Percentiles rank a stretch among this genome's conserved stretches.
These are phyloP conservation scores for Corymbia calophylla DNA, from an alignment of 441 rosid genomes.

Conservation along the genomic window DNA sequence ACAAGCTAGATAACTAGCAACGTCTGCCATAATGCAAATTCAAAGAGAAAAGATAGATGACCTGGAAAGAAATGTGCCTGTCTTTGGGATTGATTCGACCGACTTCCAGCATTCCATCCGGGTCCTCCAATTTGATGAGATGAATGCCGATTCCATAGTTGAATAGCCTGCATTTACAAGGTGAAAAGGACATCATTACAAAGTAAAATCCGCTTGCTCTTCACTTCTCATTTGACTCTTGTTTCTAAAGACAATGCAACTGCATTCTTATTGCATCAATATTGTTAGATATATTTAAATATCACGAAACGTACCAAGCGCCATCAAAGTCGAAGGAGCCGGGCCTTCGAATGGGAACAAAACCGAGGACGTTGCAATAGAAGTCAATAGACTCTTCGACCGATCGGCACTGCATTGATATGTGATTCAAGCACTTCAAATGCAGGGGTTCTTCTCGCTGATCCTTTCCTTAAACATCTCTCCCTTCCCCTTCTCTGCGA, in stretches of 20 bases:
- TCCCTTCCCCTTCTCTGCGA: neutral
- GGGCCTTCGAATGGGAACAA: neutral
- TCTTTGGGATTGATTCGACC: neutral
- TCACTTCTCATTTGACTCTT: neutral
- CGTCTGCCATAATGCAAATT: neutral
- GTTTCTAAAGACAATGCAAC: neutral
- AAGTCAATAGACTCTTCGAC: neutral
- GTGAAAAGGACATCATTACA: neutral
- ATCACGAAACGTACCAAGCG: neutral
- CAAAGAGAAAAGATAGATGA: neutral
- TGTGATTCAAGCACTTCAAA: neutral
- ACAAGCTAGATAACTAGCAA: neutral
- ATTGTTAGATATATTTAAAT: no score
- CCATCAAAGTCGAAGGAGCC: neutral
- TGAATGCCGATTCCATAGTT: slow-evolving; percentile 7
- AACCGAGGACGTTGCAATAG: slow-evolving; percentile 1
- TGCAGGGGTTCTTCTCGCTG: neutral
- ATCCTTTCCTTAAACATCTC: neutral
- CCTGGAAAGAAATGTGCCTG: slow-evolving; percentile 8
- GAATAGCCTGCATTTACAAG: neutral
- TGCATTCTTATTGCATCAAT: neutral
- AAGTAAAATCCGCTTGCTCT: neutral
- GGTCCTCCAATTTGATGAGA: neutral
- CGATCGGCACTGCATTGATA: neutral
- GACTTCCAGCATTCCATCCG: neutral